phyloP scores from a whole-genome alignment of 169 alveolate genomes.

The Cryptosporidium viatorum region DNA sequence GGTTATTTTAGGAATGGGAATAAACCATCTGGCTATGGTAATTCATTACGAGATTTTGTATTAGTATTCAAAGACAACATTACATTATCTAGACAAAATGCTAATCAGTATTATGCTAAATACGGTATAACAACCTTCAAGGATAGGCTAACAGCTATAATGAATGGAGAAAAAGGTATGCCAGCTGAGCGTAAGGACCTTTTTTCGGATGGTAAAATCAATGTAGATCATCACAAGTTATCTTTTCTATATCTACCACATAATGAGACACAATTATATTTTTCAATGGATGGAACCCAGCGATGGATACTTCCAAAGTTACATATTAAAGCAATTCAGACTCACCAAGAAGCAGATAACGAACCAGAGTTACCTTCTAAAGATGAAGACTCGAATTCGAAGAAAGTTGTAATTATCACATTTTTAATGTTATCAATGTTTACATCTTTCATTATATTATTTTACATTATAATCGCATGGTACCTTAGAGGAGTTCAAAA shows the following conservation, averaged over 20 bases:
- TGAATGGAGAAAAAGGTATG: background rate
- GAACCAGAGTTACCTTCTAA: slow-evolving; percentile 35
- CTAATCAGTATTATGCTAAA: slow-evolving; percentile 55
- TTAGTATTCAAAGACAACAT: slow-evolving; percentile 41
- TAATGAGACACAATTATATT: slow-evolving; percentile 37
- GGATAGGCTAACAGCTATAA: slow-evolving; percentile 27
- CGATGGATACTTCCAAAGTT: slow-evolving; percentile 43
- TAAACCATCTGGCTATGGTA: background rate
- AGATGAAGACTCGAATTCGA: slow-evolving; percentile 16
- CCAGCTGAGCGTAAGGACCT: background rate
- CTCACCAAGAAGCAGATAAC: slow-evolving; percentile 58
- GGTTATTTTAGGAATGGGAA: slow-evolving; percentile 27
- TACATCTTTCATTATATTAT: slow-evolving; percentile 9
- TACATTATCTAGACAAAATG: slow-evolving; percentile 48
- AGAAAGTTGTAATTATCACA: slow-evolving; percentile 23
- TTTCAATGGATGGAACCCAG: slow-evolving; percentile 1
- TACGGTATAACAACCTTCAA: slow-evolving; percentile 60
- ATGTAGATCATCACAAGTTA: slow-evolving; percentile 40
- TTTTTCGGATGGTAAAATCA: slow-evolving; percentile 4
- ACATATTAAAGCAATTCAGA: slow-evolving; percentile 60
- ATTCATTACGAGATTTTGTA: background rate
- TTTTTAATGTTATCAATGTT: slow-evolving; percentile 24
- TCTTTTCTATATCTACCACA: slow-evolving; percentile 49
- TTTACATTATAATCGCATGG: slow-evolving; percentile 53
- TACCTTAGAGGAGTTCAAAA: slow-evolving; percentile 42